Base-by-base conservation (phyloP, 176 grass and related monocot species). In the Juncus inflexus region DNA sequence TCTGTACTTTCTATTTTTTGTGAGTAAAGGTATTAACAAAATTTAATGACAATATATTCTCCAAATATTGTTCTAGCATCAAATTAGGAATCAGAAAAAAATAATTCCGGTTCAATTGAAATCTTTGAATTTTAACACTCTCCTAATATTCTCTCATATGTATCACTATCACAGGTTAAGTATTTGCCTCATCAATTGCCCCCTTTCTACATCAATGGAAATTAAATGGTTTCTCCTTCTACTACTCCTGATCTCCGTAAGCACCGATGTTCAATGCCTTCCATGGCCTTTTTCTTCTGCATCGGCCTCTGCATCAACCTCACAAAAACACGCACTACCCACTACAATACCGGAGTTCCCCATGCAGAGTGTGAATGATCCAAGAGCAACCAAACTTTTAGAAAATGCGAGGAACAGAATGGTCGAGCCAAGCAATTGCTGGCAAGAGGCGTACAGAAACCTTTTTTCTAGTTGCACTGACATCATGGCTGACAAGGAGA, bases 401-500 rank as follows among this genome's bases (percentile, higher is more conserved):
- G 94, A 97, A 76, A 86, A 95, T 52, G 90, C 87, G 13, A 57
- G 66, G 80, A 80, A 9, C 67, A 84, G 74, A 63, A 72, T 97
- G 7, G 60, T 54, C 2, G 85, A 80, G 3, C 72, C 78, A 2
- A 84, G 39, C 37, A 76, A 76, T 72, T 97, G 94, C 77, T 99
- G 88, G 94, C 88, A 99, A 37, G 76, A 80, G 3, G 94, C 83
- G 11, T 99, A 99, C 67, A 66, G 75, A 39, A 82, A 61, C 13
- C 67, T 99, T 3, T 99, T 91, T 56, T 66, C 83, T 12, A 74
- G 88, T 64, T 99, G 94, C 70, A 61, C 65, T 19, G 88, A 82
- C 3, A 92, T 99, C 77, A 84, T 99, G 67, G 80, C 80, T 15
- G 80, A 92, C 55, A 89, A 90, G 66, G 94, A 99, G 77, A 83